Percentiles rank a stretch among this genome's conserved stretches.
Conservation (phyloP, 2,329 filamentous ascomycete genomes). For the Pseudogymnoascus sp. region DNA sequence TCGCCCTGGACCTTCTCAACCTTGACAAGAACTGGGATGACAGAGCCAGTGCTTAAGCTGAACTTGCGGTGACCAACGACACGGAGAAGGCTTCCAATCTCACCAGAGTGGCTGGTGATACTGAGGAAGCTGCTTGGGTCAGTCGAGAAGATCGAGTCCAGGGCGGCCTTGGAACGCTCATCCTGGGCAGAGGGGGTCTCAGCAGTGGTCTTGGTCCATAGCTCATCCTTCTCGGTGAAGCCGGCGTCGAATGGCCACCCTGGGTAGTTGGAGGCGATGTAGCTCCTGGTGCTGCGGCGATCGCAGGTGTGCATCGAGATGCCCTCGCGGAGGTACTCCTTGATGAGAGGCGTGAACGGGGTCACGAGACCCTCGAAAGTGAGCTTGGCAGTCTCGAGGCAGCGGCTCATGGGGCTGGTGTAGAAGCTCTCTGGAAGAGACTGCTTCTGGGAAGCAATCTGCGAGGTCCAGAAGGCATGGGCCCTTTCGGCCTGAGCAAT, state of each 20-base stretch:
- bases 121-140: conserved; percentile 51
- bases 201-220: conserved; percentile 37
- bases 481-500: conserved; percentile 50
- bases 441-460: conserved; percentile 46
- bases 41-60: conserved; percentile 55
- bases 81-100: conserved; percentile 44
- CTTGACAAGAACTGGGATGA: conserved; percentile 61
- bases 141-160: conserved; percentile 50
- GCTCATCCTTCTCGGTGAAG: conserved; percentile 50
- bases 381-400: conserved; percentile 53
- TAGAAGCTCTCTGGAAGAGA: conserved; percentile 59
- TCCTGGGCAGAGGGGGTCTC: conserved; percentile 43
- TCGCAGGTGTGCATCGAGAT: conserved; percentile 65
- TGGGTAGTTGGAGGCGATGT: conserved; percentile 47
- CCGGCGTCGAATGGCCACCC: conserved; percentile 50
- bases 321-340: conserved; percentile 59
- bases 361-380: conserved; percentile 51
- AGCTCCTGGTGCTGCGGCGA: conserved; percentile 46
- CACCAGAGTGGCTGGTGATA: conserved; percentile 53
- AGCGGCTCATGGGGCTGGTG: conserved; percentile 56
- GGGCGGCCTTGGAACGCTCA: conserved; percentile 39
- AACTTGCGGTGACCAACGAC: conserved; percentile 57
- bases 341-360: conserved; percentile 54
- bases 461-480: conserved; percentile 50
- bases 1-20: conserved; percentile 39